Base-by-base conservation (phyloP, 2,329 filamentous ascomycete genomes). In the Leptographium radiaticola region DNA sequence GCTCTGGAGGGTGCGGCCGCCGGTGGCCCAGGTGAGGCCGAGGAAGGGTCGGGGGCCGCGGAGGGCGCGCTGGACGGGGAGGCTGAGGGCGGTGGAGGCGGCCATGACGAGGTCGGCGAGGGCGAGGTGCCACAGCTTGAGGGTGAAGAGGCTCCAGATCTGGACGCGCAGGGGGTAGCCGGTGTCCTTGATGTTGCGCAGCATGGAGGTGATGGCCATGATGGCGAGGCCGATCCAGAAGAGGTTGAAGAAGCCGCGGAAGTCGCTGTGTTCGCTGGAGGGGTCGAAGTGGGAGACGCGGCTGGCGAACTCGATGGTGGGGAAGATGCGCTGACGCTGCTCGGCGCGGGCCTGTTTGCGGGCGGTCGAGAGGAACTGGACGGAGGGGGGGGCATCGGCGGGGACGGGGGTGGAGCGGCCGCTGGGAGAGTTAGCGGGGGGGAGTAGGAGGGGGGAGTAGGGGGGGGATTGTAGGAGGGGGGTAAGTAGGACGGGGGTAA, bases 171-270 rank as follows among this genome's bases (percentile, higher is more conserved):
- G 73, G 16, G 90, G 87, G 65, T 85, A 87, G 25, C 93, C 93
- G 0, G 89, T 96, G 66, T 97, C 93, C 68, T 91, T 95, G 64
- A 93, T 81, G 67, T 95, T 97, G 63, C 91, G 83, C 63, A 96
- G 71, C 75, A 89, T 88, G n/a, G 87, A 87, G 3, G 91, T 97
- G 58, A 95, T 84, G 62, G 90, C 89, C 90, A 98, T 95, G 68
- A 98, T 95, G 61, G 87, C 88, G 56, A 98, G 75, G 11, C 89
- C 89, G 59, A 98, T 91, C 93, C 93, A 98, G 71, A 98, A 98
- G 40, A 98, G 79, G 53, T 93, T 88, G 71, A 96, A 98, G 77
- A 98, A 98, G 65, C 93, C 93, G 62, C 89, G 83, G 67, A 98
- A 98, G 69, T 98, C 89, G 63, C 83, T 83, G 67, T 97, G 90